phyloP scores from a whole-genome alignment of 1,139 yeast species.

The Scheffersomyces lignicola region DNA sequence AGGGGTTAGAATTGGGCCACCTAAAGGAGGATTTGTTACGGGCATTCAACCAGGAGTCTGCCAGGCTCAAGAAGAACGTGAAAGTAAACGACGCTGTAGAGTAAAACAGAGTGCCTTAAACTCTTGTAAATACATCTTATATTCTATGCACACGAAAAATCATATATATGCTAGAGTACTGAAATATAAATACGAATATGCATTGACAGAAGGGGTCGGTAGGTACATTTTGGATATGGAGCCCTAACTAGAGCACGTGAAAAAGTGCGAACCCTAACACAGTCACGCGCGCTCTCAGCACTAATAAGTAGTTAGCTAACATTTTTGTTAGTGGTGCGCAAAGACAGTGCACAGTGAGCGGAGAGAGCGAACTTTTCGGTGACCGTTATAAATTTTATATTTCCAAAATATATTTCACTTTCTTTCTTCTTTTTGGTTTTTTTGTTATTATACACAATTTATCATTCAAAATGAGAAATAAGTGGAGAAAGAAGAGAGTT shows the following conservation, averaged over 20 bases:
- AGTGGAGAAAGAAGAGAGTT: constrained; percentile 99
- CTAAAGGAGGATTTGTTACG: constrained; percentile 41
- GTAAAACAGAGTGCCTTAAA: constrained; percentile 7
- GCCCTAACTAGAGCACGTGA: too few relatives aligned
- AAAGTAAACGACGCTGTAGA: constrained; percentile 20
- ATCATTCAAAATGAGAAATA: constrained; percentile 71
- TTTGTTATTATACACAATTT: constrained; percentile 23
- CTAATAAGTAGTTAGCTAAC: too few relatives aligned
- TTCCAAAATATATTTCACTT: constrained; percentile 4
- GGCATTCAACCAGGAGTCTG: constrained; percentile 50
- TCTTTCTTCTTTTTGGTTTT: constrained; percentile 11
- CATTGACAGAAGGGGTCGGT: too few relatives aligned
- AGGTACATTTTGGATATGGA: too few relatives aligned
- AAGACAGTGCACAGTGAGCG: too few relatives aligned
- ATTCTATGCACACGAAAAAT: too few relatives aligned
- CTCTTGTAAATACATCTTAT: neutral
- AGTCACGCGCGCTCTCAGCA: too few relatives aligned
- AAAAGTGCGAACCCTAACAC: too few relatives aligned
- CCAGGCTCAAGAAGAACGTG: constrained; percentile 21
- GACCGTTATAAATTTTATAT: constrained; percentile 1
- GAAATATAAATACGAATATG: too few relatives aligned
- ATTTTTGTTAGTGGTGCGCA: too few relatives aligned
- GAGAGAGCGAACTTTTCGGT: too few relatives aligned
- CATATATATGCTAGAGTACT: too few relatives aligned
- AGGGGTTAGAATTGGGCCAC: constrained; percentile 31